Evolutionary conservation across 1,284 basidiomycete species (phyloP), one percentile per base, ranked within the genome.

Genomic region (Binderoboletus segoi): DNA sequence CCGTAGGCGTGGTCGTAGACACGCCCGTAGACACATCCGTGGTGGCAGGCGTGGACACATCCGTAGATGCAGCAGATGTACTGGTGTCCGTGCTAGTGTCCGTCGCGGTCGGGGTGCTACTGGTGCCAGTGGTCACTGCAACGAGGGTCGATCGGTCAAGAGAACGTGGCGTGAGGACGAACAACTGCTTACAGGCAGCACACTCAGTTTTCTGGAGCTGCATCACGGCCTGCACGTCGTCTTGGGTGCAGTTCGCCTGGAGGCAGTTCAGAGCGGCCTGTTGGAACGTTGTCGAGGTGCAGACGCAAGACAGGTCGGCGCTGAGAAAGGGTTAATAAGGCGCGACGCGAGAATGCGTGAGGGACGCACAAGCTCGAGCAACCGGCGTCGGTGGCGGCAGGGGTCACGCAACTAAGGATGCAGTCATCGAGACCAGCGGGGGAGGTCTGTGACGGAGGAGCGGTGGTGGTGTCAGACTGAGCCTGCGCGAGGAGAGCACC

Each of bases 241-340:
- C 8, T 0, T 49, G 0, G 0, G 64, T 51, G 12, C 68, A 70
- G 45, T 58, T 68, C 4, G 45, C 10, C 16, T 11, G 1, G 26
- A 70, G 53, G 49, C 68, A 70, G 2, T 2, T 0, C 0, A 0
- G 5, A 16, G 65, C 64, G 2, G 55, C 50, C 12, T 4, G 0
- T 24, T 71, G 69, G 70, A 69, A 70, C 3, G 58, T 11, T 1
- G n/a, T 16, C 32, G 67, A 71, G 1, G 60, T 53, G 42, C 68
- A 70, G 20, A 61, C 57, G 16, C 68, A 70, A 0, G 32, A 0
- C 8, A 69, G 1, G 44, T 70, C 48, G 0, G 71, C 46, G 49
- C 71, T 73, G 26, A 41, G 6, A 28, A 24, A 3, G 18, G 26
- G 35, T 58, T 4, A 57, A 23, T 20, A 16, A 33, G 3, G 16